These are phyloP conservation scores for Plectosphaerella cucumerina DNA, from an alignment of 2,329 filamentous ascomycete species.

Conservation along the genomic window DNA sequence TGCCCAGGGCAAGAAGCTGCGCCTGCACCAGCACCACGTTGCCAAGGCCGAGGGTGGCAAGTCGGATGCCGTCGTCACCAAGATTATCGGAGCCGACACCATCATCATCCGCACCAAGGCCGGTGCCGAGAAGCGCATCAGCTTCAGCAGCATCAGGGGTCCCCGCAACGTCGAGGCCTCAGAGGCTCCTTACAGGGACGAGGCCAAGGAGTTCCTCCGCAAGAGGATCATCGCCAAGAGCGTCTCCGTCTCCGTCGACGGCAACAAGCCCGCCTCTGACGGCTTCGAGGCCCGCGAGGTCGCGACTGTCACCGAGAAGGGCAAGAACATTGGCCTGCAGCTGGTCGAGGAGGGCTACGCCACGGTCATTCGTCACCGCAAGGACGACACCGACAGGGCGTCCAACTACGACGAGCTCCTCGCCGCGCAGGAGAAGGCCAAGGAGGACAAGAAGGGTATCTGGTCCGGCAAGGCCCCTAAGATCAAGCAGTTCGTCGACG, in stretches of 20 bases:
- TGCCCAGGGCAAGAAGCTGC: conserved; percentile 72
- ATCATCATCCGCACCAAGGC: conserved; percentile 81
- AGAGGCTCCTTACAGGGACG: conserved; percentile 83
- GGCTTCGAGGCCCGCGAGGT: conserved; percentile 95
- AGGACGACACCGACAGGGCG: conserved; percentile 90
- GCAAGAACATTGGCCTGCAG: conserved; percentile 79
- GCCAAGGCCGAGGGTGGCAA: conserved; percentile 60
- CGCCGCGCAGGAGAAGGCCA: conserved; percentile 75
- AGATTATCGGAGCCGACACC: conserved; percentile 85
- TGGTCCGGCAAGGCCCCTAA: conserved; percentile 89
- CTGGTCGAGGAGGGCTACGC: conserved; percentile 92
- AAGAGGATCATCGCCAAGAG: conserved; percentile 96
- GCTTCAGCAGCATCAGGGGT: conserved; percentile 86
- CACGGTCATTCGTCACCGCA: conserved; percentile 89
- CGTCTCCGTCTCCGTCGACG: conserved; percentile 83
- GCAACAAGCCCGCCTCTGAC: conserved; percentile 82
- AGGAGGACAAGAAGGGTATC: conserved; percentile 87
- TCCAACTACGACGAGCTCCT: conserved; percentile 90
- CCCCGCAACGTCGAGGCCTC: conserved; percentile 85
- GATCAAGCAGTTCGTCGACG: conserved; percentile 77
- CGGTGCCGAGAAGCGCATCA: conserved; percentile 84
- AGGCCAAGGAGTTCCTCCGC: conserved; percentile 93
- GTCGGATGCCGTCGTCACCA: conserved; percentile 74
- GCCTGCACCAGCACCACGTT: conserved; percentile 78
- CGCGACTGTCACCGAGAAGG: conserved; percentile 76